A percentile compares a stretch with the other conserved stretches of the same genome.
These are phyloP conservation scores for Salvia hispanica DNA, from an alignment of 257 asterid genomes.

Conservation along the genomic window DNA sequence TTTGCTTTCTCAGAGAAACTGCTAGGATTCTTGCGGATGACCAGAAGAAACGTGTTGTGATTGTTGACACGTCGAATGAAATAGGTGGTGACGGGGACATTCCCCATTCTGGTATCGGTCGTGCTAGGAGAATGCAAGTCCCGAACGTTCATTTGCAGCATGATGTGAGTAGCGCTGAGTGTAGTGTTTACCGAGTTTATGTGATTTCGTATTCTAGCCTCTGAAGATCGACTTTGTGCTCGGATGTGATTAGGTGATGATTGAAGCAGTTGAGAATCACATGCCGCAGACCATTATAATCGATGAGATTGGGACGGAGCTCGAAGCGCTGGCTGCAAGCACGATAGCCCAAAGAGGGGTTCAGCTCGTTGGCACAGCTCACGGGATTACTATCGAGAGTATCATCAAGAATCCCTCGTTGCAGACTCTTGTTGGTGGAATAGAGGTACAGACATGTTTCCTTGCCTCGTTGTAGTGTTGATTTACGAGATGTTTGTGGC, in stretches of 20 bases:
- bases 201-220: conserved; percentile 11
- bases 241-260: conserved; percentile 71
- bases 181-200: conserved; percentile 11
- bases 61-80: conserved; percentile 97
- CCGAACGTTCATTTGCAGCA: conserved; percentile 96
- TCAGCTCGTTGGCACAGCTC: conserved; percentile 98
- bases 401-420: conserved; percentile 85
- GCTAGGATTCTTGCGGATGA: conserved; percentile 95
- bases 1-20: conserved; percentile 65
- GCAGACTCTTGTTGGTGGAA: conserved; percentile 97
- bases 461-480: conserved; percentile 5
- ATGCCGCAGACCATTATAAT: conserved; percentile 95
- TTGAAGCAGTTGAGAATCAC: conserved; percentile 98
- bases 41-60: conserved; percentile 84
- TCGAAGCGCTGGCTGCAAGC: conserved; percentile 95
- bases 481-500: not conserved
- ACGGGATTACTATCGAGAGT: conserved; percentile 89
- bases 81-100: conserved; percentile 98
- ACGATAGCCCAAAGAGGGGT: conserved; percentile 99
- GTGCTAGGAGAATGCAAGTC: conserved; percentile 98
- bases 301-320: conserved; percentile 97
- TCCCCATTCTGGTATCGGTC: conserved; percentile 98
- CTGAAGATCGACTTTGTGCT: conserved; percentile 24
- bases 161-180: conserved; percentile 62
- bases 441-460: conserved; percentile 60